Evolutionary conservation across 352 stramenopile species (phyloP).

Genomic region (Halophytophthora batemanensis): DNA sequence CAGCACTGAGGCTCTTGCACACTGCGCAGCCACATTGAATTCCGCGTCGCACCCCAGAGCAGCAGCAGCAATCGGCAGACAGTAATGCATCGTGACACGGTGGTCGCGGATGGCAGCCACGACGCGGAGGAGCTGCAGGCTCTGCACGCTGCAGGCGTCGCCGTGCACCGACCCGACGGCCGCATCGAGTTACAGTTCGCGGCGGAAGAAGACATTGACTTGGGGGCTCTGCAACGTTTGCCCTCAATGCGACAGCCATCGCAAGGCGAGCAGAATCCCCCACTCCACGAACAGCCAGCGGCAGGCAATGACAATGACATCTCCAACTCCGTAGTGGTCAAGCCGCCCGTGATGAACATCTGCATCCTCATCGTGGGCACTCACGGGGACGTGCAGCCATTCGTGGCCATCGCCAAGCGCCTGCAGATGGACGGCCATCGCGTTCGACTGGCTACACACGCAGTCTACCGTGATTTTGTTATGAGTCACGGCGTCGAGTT

Average conservation of each 20-base stretch:
- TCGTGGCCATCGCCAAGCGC: constrained; percentile 64
- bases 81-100: too few relatives aligned
- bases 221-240: constrained; percentile 22
- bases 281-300: constrained; percentile 5
- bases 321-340: too few relatives aligned
- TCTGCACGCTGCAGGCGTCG: constrained; percentile 25
- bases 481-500: constrained; percentile 66
- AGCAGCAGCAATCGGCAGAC: too few relatives aligned
- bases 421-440: constrained; percentile 81
- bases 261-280: too few relatives aligned
- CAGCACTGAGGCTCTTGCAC: too few relatives aligned
- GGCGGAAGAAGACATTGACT: constrained; percentile 29
- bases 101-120: too few relatives aligned
- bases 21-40: too few relatives aligned
- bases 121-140: too few relatives aligned
- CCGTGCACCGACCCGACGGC: constrained; percentile 21
- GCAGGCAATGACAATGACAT: too few relatives aligned
- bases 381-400: constrained; percentile 68
- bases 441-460: constrained; percentile 89
- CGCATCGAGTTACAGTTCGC: constrained; percentile 26
- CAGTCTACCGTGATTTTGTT: constrained; percentile 82
- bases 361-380: constrained; percentile 86
- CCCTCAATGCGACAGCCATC: too few relatives aligned
- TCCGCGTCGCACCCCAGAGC: too few relatives aligned
- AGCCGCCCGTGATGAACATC: constrained; percentile 32